These are phyloP conservation scores for Candida anutae DNA, from an alignment of 1,139 yeast genomes.

Conservation along the genomic window DNA sequence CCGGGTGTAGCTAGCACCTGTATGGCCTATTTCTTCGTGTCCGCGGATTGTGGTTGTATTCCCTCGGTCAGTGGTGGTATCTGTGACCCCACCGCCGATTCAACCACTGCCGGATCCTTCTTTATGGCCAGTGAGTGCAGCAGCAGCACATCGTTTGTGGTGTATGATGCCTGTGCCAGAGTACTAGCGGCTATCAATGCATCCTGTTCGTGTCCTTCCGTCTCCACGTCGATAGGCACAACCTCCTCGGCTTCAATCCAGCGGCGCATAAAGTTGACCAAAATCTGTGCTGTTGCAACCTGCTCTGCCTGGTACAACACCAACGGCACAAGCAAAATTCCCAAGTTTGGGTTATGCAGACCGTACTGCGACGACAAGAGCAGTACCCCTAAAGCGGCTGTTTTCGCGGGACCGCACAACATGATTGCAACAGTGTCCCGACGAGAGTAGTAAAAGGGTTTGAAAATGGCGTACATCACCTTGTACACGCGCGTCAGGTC, in stretches of 20 bases:
- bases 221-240: slow-evolving; percentile 1
- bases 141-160: background rate
- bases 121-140: too few relatives aligned
- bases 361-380: slow-evolving; percentile 77
- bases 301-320: slow-evolving; percentile 84
- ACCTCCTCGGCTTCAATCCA: slow-evolving; percentile 50
- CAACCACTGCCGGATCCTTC: too few relatives aligned
- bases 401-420: slow-evolving; percentile 89
- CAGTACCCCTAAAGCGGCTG: slow-evolving; percentile 87
- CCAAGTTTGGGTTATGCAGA: slow-evolving; percentile 48
- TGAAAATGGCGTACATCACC: slow-evolving; percentile 31
- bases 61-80: background rate
- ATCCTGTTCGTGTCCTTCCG: slow-evolving; percentile 4
- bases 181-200: background rate
- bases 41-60: too few relatives aligned
- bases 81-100: background rate
- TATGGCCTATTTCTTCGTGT: too few relatives aligned
- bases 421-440: slow-evolving; percentile 70
- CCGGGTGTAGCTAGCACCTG: too few relatives aligned
- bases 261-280: slow-evolving; percentile 54
- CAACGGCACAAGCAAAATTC: slow-evolving; percentile 69
- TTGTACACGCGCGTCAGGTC: slow-evolving; percentile 35
- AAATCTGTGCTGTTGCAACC: slow-evolving; percentile 66
- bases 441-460: slow-evolving; percentile 64
- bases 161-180: background rate